Evolutionary conservation across 495 filamentous ascomycete genomes (phyloP).

Genomic region (Xylaria bambusicola): DNA sequence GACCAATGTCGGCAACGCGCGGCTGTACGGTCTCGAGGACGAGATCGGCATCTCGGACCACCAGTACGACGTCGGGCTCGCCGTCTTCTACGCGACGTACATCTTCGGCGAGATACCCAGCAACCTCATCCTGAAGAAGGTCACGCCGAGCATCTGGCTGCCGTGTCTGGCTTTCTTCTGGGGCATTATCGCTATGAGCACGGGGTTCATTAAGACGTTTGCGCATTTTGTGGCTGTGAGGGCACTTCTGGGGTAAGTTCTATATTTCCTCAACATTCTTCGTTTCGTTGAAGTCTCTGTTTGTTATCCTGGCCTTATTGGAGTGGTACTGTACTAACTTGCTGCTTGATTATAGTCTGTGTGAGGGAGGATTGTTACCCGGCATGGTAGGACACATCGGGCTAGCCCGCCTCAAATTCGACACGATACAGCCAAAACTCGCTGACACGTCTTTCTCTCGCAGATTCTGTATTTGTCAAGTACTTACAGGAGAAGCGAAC

Average conservation of each 20-base stretch:
- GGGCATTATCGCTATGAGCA: slow-evolving; percentile 60
- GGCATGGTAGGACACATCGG: slow-evolving; percentile 42
- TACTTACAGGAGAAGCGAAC: slow-evolving; percentile 50
- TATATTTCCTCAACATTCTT: too few species aligned
- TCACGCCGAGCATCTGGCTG: slow-evolving; percentile 63
- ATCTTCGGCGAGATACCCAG: slow-evolving; percentile 73
- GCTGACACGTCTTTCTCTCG: slow-evolving; percentile 13
- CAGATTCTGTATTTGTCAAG: slow-evolving; percentile 52
- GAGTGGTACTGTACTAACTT: neutral
- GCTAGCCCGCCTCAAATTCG: too few species aligned
- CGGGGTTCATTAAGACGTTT: slow-evolving; percentile 77
- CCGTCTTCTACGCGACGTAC: slow-evolving; percentile 60
- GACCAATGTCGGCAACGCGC: slow-evolving; percentile 82
- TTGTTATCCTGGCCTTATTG: neutral
- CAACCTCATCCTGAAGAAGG: slow-evolving; percentile 79
- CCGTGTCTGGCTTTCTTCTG: slow-evolving; percentile 57
- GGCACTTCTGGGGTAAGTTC: slow-evolving; percentile 71
- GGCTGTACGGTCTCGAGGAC: slow-evolving; percentile 67
- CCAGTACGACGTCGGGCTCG: slow-evolving; percentile 69
- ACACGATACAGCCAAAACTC: slow-evolving; percentile 12
- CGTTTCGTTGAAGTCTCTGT: too few species aligned
- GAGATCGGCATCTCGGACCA: slow-evolving; percentile 63
- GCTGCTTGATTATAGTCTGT: slow-evolving; percentile 28
- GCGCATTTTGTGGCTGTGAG: slow-evolving; percentile 72
- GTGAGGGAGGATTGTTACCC: slow-evolving; percentile 53